Conservation (phyloP, 2,329 filamentous ascomycete genomes). For the Neospermospora avenae region DNA sequence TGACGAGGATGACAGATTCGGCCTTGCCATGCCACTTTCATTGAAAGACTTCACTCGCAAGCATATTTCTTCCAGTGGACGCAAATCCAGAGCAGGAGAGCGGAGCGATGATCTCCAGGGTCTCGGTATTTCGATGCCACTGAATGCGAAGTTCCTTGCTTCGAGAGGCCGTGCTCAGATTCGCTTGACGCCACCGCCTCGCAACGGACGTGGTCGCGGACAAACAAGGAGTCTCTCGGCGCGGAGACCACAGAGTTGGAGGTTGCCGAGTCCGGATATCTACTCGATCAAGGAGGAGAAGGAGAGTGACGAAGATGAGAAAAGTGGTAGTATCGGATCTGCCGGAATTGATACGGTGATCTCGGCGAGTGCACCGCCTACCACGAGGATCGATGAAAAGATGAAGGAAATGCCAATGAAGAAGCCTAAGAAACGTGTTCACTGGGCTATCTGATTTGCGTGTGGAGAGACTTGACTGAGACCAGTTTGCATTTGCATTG, state of each 20-base stretch:
- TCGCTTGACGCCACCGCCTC: slow-evolving; percentile 14
- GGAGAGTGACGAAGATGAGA: slow-evolving; percentile 24
- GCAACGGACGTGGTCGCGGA: slow-evolving; percentile 24
- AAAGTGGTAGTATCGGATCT: slow-evolving; percentile 2
- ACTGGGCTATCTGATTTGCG: slow-evolving; percentile 30
- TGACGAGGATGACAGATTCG: slow-evolving; percentile 26
- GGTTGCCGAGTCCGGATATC: slow-evolving; percentile 34
- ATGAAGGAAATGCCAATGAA: slow-evolving; percentile 22
- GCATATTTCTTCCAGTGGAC: slow-evolving; percentile 15
- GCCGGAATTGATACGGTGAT: slow-evolving; percentile 2
- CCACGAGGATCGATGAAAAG: slow-evolving; percentile 12
- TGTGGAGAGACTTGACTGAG: not conserved
- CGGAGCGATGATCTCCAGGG: slow-evolving; percentile 20
- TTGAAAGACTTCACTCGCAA: slow-evolving; percentile 30
- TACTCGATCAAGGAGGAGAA: slow-evolving; percentile 32
- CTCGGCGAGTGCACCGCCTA: slow-evolving; percentile 22
- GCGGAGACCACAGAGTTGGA: slow-evolving; percentile 31
- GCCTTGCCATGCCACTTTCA: slow-evolving; percentile 28
- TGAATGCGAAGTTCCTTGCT: slow-evolving; percentile 13
- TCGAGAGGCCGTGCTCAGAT: slow-evolving; percentile 29
- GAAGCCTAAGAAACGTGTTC: slow-evolving; percentile 34
- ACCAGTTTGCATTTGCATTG: slow-evolving; percentile 8
- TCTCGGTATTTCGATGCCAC: slow-evolving; percentile 26
- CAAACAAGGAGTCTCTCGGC: slow-evolving; percentile 28
- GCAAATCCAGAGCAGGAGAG: slow-evolving; percentile 22